phyloP scores from a whole-genome alignment of 208 protist species.

The Crithidia bombi region DNA sequence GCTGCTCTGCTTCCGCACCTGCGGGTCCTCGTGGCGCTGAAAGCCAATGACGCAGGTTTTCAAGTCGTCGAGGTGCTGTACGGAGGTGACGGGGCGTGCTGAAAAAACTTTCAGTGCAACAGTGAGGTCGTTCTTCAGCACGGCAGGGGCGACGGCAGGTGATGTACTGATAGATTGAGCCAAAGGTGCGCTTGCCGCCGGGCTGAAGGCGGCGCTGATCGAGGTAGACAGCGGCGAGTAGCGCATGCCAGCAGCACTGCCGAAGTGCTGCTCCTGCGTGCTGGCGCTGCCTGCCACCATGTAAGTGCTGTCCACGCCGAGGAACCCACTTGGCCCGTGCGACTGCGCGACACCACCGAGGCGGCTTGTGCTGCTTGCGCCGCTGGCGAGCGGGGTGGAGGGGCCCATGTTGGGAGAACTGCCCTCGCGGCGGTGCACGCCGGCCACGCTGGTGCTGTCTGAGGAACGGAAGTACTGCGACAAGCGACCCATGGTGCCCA shows the following conservation, averaged over 20 bases:
- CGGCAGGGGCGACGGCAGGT: not conserved
- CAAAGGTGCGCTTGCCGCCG: slow-evolving; percentile 5
- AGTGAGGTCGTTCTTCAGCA: slow-evolving; percentile 53
- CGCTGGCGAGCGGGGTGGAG: not conserved
- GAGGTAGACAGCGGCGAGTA: slow-evolving; percentile 24
- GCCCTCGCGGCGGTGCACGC: slow-evolving; percentile 13
- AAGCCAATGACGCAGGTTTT: slow-evolving; percentile 72
- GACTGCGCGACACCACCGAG: not conserved
- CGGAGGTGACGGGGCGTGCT: slow-evolving; percentile 69
- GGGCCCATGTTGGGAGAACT: slow-evolving; percentile 10
- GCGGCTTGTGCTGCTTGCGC: not conserved
- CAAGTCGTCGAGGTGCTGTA: slow-evolving; percentile 82
- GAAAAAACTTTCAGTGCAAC: slow-evolving; percentile 82
- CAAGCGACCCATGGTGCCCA: slow-evolving; percentile 25
- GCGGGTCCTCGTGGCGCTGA: slow-evolving; percentile 69
- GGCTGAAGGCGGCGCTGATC: slow-evolving; percentile 27
- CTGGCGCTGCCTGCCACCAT: slow-evolving; percentile 14
- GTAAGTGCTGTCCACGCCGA: slow-evolving; percentile 22
- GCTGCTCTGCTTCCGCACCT: slow-evolving; percentile 81
- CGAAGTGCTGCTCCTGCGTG: slow-evolving; percentile 21
- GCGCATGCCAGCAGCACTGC: slow-evolving; percentile 17
- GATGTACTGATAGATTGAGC: not conserved
- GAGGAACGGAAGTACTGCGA: slow-evolving; percentile 37
- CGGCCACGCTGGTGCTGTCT: slow-evolving; percentile 18
- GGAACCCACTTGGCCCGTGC: slow-evolving; percentile 17